Conservation (phyloP, 768 basidiomycete genomes). For the Mycena haematopus region DNA sequence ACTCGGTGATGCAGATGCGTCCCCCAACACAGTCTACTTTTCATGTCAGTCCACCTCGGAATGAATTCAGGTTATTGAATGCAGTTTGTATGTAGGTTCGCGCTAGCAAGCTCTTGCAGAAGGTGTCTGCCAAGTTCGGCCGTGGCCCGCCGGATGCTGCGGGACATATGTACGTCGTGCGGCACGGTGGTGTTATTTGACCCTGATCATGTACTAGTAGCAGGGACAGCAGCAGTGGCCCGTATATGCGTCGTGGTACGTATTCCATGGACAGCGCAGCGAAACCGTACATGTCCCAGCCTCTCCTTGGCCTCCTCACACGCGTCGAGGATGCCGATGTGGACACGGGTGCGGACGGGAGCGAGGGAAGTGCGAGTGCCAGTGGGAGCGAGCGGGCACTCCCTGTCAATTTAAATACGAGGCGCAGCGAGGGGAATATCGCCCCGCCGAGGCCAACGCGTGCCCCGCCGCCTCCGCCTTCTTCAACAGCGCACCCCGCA, state of each 20-base stretch:
- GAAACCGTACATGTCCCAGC: slow-evolving; percentile 58
- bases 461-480: slow-evolving; percentile 14
- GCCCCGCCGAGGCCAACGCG: slow-evolving; percentile 18
- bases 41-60: slow-evolving; percentile 4
- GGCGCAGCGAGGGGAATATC: not conserved
- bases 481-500: not conserved
- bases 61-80: not conserved
- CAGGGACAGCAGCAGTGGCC: not conserved
- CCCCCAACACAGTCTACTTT: slow-evolving; percentile 11
- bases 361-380: slow-evolving; percentile 36
- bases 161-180: too few species aligned
- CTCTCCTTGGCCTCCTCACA: slow-evolving; percentile 40
- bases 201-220: too few species aligned
- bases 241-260: slow-evolving; percentile 36
- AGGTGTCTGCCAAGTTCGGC: slow-evolving; percentile 26
- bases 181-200: too few species aligned
- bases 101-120: slow-evolving; percentile 28
- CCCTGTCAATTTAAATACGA: not conserved
- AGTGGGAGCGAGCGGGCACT: slow-evolving; percentile 10
- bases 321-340: slow-evolving; percentile 30
- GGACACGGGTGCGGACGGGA: slow-evolving; percentile 28
- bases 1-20: slow-evolving; percentile 19
- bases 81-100: slow-evolving; percentile 12
- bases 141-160: not conserved
- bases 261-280: slow-evolving; percentile 39